A percentile compares a stretch with the other conserved stretches of the same genome.
phyloP scores from a whole-genome alignment of 148 eudicot genomes.

The Rheum nobile region DNA sequence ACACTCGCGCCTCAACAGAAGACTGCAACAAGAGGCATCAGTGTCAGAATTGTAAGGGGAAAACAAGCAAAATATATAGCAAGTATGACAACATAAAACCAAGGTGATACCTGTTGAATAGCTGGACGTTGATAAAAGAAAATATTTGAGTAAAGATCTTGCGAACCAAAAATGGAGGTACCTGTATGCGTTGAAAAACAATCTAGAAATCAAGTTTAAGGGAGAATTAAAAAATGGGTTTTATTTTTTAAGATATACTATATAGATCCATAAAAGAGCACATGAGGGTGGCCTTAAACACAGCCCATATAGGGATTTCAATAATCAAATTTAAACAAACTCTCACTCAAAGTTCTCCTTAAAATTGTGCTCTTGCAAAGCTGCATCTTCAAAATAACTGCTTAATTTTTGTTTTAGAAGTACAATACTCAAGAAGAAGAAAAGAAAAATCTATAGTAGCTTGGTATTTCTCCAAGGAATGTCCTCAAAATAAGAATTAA shows the following conservation, averaged over 20 bases:
- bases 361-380: background rate
- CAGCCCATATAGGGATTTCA: no score
- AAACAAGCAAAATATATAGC: background rate
- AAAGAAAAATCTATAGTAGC: background rate
- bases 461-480: background rate
- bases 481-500: background rate
- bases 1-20: constrained; percentile 92
- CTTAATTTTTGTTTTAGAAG: no score
- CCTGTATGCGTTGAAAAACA: constrained; percentile 27
- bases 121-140: constrained; percentile 93
- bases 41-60: background rate
- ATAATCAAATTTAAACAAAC: no score
- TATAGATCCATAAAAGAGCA: background rate
- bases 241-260: background rate
- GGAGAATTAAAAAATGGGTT: background rate
- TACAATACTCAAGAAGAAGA: no score
- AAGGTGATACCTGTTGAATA: constrained; percentile 75
- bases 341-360: no score
- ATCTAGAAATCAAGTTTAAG: background rate
- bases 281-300: no score
- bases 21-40: constrained; percentile 38
- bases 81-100: background rate
- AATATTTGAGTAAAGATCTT: constrained; percentile 95
- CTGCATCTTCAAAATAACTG: background rate
- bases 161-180: constrained; percentile 87